phyloP scores from a whole-genome alignment of 2,329 filamentous ascomycete genomes.

The Pestalotiopsis sp. region DNA sequence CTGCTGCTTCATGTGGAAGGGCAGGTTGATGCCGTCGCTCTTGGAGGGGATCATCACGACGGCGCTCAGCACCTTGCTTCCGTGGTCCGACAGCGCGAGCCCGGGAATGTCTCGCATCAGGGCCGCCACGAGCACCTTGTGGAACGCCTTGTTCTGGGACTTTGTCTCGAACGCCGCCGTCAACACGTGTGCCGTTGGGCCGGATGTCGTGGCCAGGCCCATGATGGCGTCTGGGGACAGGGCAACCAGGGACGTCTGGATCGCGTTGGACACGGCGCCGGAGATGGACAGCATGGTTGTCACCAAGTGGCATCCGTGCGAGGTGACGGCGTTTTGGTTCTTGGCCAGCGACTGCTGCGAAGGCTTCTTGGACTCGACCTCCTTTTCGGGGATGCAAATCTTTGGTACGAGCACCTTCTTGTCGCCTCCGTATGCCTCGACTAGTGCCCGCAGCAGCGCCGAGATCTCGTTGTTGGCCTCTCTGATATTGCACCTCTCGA shows the following conservation, averaged over 20 bases:
- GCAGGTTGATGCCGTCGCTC: constrained; percentile 49
- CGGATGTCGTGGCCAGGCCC: constrained; percentile 62
- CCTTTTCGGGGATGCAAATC: constrained; percentile 47
- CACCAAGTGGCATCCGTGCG: constrained; percentile 80
- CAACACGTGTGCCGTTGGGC: constrained; percentile 52
- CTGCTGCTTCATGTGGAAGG: constrained; percentile 61
- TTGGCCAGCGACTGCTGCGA: constrained; percentile 43
- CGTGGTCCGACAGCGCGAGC: constrained; percentile 52
- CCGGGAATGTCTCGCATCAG: constrained; percentile 47
- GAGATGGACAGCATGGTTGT: constrained; percentile 78
- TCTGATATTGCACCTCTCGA: constrained; percentile 80
- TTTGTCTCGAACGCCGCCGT: constrained; percentile 51
- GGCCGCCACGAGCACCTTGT: constrained; percentile 55
- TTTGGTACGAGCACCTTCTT: constrained; percentile 51
- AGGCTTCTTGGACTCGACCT: constrained; percentile 34
- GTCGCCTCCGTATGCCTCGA: constrained; percentile 49
- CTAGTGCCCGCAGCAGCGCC: constrained; percentile 48
- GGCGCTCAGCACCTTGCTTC: constrained; percentile 53
- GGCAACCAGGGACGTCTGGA: constrained; percentile 72
- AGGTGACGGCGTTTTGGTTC: constrained; percentile 60
- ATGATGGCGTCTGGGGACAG: constrained; percentile 59
- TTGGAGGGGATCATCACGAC: constrained; percentile 53
- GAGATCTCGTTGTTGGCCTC: constrained; percentile 56
- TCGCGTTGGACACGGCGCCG: constrained; percentile 67
- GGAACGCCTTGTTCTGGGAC: constrained; percentile 53